These are phyloP conservation scores for Lineolata rhizophorae DNA, from an alignment of 495 filamentous ascomycete genomes.

Conservation along the genomic window DNA sequence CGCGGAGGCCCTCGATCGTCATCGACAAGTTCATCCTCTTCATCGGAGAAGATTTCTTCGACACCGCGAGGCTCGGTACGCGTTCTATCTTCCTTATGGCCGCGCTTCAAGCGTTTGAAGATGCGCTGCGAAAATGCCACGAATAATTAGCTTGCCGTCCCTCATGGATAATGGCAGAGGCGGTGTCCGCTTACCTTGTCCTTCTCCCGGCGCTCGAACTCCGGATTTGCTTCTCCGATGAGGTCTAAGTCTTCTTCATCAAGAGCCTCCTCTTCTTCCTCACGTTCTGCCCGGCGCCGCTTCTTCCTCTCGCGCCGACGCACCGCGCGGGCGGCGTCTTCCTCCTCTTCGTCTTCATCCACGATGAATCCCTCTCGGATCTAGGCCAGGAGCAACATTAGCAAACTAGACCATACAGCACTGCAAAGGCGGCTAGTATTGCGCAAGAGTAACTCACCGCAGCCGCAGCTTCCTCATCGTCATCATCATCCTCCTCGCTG, in stretches of 20 bases:
- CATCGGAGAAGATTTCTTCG: conserved; percentile 84
- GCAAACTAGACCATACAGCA: not conserved
- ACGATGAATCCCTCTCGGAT: conserved; percentile 90
- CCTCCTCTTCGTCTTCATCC: conserved; percentile 66
- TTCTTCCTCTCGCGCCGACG: conserved; percentile 45
- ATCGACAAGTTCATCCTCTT: conserved; percentile 43
- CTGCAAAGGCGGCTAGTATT: not conserved
- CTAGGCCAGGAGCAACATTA: conserved; percentile 19
- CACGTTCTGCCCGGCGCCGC: conserved; percentile 44
- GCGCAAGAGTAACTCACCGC: conserved; percentile 19
- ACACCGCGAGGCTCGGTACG: conserved; percentile 52
- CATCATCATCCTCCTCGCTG: conserved; percentile 88
- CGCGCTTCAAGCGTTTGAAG: conserved; percentile 88
- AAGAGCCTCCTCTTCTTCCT: conserved; percentile 70
- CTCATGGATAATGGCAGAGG: not conserved
- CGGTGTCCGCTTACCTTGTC: not conserved
- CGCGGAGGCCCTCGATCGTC: conserved; percentile 19
- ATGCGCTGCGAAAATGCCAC: conserved; percentile 34
- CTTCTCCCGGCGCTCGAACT: not conserved
- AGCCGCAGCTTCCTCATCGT: conserved; percentile 61
- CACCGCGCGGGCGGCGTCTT: conserved; percentile 36
- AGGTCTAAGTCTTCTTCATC: conserved; percentile 95
- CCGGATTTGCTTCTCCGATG: conserved; percentile 36
- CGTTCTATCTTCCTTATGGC: conserved; percentile 51
- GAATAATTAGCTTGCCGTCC: not conserved